Evolutionary conservation across 345 rosid species (phyloP), one percentile per base, ranked within the genome.

Genomic region (Gossypium longicalyx): DNA sequence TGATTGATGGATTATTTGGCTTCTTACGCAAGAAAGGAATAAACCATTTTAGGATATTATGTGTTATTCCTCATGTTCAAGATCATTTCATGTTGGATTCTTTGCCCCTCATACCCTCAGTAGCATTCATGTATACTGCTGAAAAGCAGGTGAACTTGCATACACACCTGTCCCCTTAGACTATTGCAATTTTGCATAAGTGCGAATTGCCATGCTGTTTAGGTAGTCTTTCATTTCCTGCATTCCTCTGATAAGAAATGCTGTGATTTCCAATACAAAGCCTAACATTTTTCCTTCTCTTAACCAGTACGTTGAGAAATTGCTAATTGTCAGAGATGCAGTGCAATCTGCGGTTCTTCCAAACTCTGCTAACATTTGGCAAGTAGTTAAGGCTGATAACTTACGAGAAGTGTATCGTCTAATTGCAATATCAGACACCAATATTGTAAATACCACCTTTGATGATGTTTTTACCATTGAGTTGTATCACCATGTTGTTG

Each of bases 261-360:
- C 12, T 47, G 71, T 27, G 4, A 10, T 45, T 59, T 45, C 7
- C 20, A 3, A 53, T 63, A 41, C 22, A 66, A 75, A 19, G 56
- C 71, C 63, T 76, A n/a, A 78, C 45, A 64, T 75, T 59, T 13
- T 74, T 68, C 17, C 68, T 76, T 69, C 23, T 68, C 23, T 80
- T 45, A 41, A 56, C 72, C 77, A 93, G 98, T 93, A 93, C 81
- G 85, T 87, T 74, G 91, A 89, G 72, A 93, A 90, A 85, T 76
- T 58, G 56, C 74, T 89, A 61, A 84, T 93, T 65, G 54, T 77
- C 75, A 82, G 81, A 82, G 85, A 86, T 70, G 74, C 78, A 43
- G 77, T 56, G 65, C 73, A 52, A 70, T 58, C 84, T 72, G 79
- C 75, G 9, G 75, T 20, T 61, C 61, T 75, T 53, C 77, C 80